Evolutionary conservation across 2,329 filamentous ascomycete species (phyloP).

Genomic region (Boeremia lycopersici): DNA sequence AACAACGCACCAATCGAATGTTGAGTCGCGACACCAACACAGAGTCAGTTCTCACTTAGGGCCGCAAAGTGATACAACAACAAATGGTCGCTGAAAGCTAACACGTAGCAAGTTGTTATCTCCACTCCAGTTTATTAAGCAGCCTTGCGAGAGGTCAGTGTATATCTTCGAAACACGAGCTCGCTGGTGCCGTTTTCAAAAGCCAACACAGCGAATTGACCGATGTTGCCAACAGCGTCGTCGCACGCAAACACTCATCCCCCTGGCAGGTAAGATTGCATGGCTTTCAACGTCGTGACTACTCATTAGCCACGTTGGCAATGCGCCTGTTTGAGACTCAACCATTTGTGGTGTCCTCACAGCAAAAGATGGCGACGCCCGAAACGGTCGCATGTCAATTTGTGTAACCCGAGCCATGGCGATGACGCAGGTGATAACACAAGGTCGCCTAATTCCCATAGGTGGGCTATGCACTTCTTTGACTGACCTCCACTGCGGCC

Average conservation of each 20-base stretch:
- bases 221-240: not conserved
- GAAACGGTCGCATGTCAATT: slow-evolving; percentile 14
- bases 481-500: not conserved
- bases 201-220: not conserved
- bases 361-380: slow-evolving; percentile 5
- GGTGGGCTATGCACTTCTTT: slow-evolving; percentile 4
- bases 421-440: slow-evolving; percentile 13
- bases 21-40: no score
- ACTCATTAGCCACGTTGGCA: slow-evolving; percentile 8
- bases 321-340: not conserved
- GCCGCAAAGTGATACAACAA: no score
- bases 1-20: no score
- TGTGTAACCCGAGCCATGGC: slow-evolving; percentile 6
- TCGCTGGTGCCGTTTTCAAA: no score
- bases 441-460: slow-evolving; percentile 3
- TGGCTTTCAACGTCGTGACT: not conserved
- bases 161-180: no score
- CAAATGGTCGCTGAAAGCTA: no score
- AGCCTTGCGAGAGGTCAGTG: no score
- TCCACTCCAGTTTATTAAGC: no score
- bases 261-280: not conserved
- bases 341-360: slow-evolving; percentile 3
- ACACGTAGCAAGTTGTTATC: no score
- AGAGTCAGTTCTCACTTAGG: no score
- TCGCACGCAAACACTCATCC: not conserved